Evolutionary conservation across 176 grass and related monocot species (phyloP), one percentile per base, ranked within the genome.

Genomic region (Cenchrus americanus): DNA sequence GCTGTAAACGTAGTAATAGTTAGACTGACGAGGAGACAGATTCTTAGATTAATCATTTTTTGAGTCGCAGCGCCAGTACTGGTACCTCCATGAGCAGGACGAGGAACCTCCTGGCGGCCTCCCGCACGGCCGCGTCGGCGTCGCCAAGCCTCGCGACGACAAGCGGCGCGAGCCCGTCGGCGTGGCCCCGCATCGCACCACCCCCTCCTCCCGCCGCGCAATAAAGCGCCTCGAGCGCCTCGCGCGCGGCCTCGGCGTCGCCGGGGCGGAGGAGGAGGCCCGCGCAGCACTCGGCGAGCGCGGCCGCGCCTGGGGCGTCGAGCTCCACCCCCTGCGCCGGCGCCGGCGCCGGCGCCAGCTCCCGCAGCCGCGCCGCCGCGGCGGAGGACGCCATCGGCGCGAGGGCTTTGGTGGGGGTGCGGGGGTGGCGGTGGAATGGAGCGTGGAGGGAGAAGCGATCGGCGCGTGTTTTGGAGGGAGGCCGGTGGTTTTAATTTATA

Each of bases 1-100:
- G 66, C 0, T 6, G 12, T 8, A 12, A 17, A 58, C 14, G 10
- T 4, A 23, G 10, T 4, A 23, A 8, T 24, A 12, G 43, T 23
- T 55, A 13, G n/a, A n/a, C n/a, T n/a, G n/a, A n/a, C n/a, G n/a
- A n/a, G n/a, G n/a, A n/a, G n/a, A n/a, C n/a, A n/a, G n/a, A n/a
- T n/a, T n/a, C n/a, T n/a, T n/a, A n/a, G 18, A 48, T 81, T 76
- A 66, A 68, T 67, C 21, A 73, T 21, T 27, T 68, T 68, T 8
- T 15, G 19, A 32, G 17, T 15, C 24, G 11, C n/a, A 2, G 11
- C 14, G 15, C 7, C 5, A 13, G 18, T 46, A 26, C n/a, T n/a
- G n/a, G 37, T 94, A 94, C 92, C 92, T 91, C 89, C 89, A 94
- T 94, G 74, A 91, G 89, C 77, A 77, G 81, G 44, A 94, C 64